These are phyloP conservation scores for Barbarea vulgaris DNA, from an alignment of 345 rosid genomes.

Conservation along the genomic window DNA sequence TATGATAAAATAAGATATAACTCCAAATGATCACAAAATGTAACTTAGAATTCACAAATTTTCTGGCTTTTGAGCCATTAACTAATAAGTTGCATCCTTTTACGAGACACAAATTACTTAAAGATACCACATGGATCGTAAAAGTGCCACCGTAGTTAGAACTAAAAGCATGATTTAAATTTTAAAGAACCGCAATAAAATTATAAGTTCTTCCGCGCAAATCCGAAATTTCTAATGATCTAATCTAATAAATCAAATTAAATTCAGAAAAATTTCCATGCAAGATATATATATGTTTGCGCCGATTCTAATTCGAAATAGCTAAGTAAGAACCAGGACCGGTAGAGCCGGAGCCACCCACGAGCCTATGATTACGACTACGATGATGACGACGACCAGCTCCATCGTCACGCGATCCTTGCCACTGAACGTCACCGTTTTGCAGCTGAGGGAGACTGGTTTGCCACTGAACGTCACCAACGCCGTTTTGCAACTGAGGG, in stretches of 20 bases:
- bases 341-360: constrained; percentile 26
- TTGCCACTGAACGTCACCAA: neutral
- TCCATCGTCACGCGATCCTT: neutral
- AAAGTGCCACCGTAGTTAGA: neutral
- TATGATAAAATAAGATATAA: too few relatives aligned
- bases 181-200: neutral
- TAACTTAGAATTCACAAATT: too few relatives aligned
- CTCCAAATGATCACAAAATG: too few relatives aligned
- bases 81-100: neutral
- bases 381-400: constrained; percentile 4
- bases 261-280: neutral
- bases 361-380: constrained; percentile 11
- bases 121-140: neutral
- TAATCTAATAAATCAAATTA: neutral
- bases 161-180: neutral
- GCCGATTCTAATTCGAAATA: constrained; percentile 26
- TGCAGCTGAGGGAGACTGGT: neutral
- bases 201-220: neutral
- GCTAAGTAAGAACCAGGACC: constrained; percentile 26
- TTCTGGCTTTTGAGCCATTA: neutral
- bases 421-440: neutral
- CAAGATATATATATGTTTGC: neutral
- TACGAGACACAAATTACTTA: neutral
- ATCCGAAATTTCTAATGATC: neutral
- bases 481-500: neutral